These are phyloP conservation scores for Sisymbrium altissimum DNA, from an alignment of 345 rosid species.

Conservation along the genomic window DNA sequence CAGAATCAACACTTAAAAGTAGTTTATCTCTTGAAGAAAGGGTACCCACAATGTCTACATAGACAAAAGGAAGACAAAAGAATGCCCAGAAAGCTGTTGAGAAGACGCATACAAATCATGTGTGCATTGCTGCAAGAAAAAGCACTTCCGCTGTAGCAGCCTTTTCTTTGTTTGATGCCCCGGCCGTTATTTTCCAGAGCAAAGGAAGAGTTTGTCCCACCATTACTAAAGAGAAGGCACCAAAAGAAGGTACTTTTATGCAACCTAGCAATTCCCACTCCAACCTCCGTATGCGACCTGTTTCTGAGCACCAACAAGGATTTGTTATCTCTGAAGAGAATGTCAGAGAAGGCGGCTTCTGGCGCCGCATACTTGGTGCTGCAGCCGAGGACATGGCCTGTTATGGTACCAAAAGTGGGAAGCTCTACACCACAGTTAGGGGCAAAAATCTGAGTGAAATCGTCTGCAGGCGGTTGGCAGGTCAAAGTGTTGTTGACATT, in stretches of 20 bases:
- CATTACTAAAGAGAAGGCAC: constrained; percentile 67
- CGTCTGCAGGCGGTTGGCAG: constrained; percentile 66
- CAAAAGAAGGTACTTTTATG: constrained; percentile 68
- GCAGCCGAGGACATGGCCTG: constrained; percentile 76
- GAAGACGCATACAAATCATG: constrained; percentile 20
- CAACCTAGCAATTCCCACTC: constrained; percentile 61
- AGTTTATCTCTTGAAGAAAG: background rate
- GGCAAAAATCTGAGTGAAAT: constrained; percentile 75
- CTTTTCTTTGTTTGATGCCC: constrained; percentile 76
- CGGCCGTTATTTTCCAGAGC: constrained; percentile 72
- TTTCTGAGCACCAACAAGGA: constrained; percentile 52
- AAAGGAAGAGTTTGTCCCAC: constrained; percentile 56
- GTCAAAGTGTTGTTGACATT: constrained; percentile 41
- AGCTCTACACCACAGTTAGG: constrained; percentile 85
- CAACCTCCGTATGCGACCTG: constrained; percentile 61
- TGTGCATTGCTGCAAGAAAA: constrained; percentile 58
- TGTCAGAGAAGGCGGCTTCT: constrained; percentile 52
- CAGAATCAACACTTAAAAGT: background rate
- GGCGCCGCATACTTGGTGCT: constrained; percentile 58
- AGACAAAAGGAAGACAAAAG: constrained; percentile 11
- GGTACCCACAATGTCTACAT: constrained; percentile 2
- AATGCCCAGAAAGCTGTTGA: constrained; percentile 15
- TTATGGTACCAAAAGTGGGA: constrained; percentile 65
- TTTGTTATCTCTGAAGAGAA: constrained; percentile 54
- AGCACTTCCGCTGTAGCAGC: constrained; percentile 76